Conservation (phyloP, 768 basidiomycete species). For the Tricholoma sp. region DNA sequence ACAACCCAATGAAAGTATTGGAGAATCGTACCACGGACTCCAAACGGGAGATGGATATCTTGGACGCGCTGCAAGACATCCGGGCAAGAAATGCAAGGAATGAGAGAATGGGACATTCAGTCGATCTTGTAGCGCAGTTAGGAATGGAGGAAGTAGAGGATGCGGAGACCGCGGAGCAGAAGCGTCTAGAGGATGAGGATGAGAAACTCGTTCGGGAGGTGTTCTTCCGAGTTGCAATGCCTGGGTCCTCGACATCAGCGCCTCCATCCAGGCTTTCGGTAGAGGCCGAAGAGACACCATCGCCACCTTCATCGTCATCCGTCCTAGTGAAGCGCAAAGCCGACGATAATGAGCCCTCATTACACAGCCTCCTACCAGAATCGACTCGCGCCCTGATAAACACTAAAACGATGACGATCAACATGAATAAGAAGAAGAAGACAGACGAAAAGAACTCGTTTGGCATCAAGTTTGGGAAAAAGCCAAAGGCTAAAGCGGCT, state of each 20-base stretch:
- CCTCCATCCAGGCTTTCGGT: constrained; percentile 12
- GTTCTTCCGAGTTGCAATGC: constrained; percentile 68
- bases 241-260: constrained; percentile 24
- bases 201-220: constrained; percentile 84
- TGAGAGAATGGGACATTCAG: constrained; percentile 75
- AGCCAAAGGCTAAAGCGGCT: constrained; percentile 20
- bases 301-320: constrained; percentile 16
- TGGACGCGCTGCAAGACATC: constrained; percentile 94
- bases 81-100: constrained; percentile 82
- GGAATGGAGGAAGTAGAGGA: constrained; percentile 66
- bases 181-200: constrained; percentile 82
- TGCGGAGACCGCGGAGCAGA: constrained; percentile 68
- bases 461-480: constrained; percentile 74
- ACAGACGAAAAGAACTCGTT: constrained; percentile 54
- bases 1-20: constrained; percentile 95
- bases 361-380: constrained; percentile 65
- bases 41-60: constrained; percentile 96
- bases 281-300: constrained; percentile 10
- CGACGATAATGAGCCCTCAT: constrained; percentile 67
- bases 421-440: constrained; percentile 58
- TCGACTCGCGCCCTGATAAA: constrained; percentile 54
- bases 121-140: constrained; percentile 62
- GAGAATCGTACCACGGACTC: constrained; percentile 91
- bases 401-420: constrained; percentile 37
- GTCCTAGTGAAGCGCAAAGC: constrained; percentile 88